Evolutionary conservation across 2,329 filamentous ascomycete genomes (phyloP).

Genomic region (Diaporthe vaccinii): DNA sequence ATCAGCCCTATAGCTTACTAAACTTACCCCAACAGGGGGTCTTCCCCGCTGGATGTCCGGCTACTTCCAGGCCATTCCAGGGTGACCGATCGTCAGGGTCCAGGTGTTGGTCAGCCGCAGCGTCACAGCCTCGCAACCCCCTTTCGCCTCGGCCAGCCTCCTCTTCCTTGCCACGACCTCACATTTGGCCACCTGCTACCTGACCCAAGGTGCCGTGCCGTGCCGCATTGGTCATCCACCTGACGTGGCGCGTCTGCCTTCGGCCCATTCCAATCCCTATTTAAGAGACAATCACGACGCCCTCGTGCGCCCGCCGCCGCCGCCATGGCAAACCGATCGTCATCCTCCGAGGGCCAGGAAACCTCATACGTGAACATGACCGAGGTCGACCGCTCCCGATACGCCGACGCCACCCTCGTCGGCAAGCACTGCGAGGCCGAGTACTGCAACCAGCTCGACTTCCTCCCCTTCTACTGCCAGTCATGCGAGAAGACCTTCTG

Average conservation of each 20-base stretch:
- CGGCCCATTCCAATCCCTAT: background rate
- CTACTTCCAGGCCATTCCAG: slow-evolving; percentile 13
- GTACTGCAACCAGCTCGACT: slow-evolving; percentile 95
- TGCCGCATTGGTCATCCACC: slow-evolving; percentile 39
- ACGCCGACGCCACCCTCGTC: slow-evolving; percentile 81
- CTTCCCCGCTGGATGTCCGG: background rate
- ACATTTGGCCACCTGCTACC: slow-evolving; percentile 52
- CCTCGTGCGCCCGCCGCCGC: slow-evolving; percentile 1
- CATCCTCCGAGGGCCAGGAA: slow-evolving; percentile 53
- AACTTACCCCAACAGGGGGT: background rate
- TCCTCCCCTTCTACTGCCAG: slow-evolving; percentile 94
- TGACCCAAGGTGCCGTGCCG: slow-evolving; percentile 2
- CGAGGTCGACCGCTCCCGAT: slow-evolving; percentile 58
- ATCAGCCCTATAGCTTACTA: slow-evolving; percentile 31
- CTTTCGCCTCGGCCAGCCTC: slow-evolving; percentile 33
- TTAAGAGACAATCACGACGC: slow-evolving; percentile 5
- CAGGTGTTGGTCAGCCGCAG: slow-evolving; percentile 39
- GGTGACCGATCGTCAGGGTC: slow-evolving; percentile 8
- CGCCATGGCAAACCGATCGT: slow-evolving; percentile 67
- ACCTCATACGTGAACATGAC: slow-evolving; percentile 80
- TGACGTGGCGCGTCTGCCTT: slow-evolving; percentile 40
- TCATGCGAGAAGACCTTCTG: slow-evolving; percentile 90
- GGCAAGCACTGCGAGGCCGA: slow-evolving; percentile 92
- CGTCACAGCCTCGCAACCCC: slow-evolving; percentile 32
- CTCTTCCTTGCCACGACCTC: slow-evolving; percentile 45